Evolutionary conservation across 352 stramenopile species (phyloP), one percentile per base, ranked within the genome.

Genomic region (Nothophytophthora sp.): DNA sequence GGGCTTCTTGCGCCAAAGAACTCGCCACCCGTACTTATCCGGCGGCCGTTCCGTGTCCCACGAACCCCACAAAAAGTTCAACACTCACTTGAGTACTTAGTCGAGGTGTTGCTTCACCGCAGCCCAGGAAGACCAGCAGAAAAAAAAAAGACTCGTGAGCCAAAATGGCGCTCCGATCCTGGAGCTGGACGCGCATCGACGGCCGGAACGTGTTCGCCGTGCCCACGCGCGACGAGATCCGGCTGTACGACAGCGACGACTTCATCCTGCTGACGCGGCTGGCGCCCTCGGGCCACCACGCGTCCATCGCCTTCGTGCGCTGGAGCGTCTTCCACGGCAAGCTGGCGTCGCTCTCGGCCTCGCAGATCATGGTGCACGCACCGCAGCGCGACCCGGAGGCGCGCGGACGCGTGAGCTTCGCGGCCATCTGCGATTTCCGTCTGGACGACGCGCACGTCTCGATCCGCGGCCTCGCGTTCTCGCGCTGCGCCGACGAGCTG

Each of bases 101-200:
- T 30, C 27, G n/a, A n/a, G n/a, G n/a, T n/a, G n/a, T n/a, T n/a
- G n/a, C n/a, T n/a, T n/a, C n/a, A n/a, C n/a, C n/a, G n/a, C n/a
- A n/a, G n/a, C n/a, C 27, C 6, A 11, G 27, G 11, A 30, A 11
- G 6, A 11, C 27, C 27, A 11, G 6, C 5, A 30, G 6, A n/a
- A n/a, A n/a, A n/a, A n/a, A n/a, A n/a, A n/a, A n/a, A n/a, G n/a
- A n/a, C n/a, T n/a, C 29, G 12, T 15, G 29, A 10, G 9, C 29
- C 12, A 15, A 35, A 15, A 63, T 60, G 58, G 33, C 36, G 38
- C 16, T 80, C 55, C 77, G 81, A 11, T 55, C 78, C 37, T 94
- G 83, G 81, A 87, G 76, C 50, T 94, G 83, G 83, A 83, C 81
- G 55, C 74, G 79, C 52, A 73, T 94, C 40, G 83, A 94, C 56